phyloP scores from a whole-genome alignment of 2,329 filamentous ascomycete species.

The Byssochlamys sp. region DNA sequence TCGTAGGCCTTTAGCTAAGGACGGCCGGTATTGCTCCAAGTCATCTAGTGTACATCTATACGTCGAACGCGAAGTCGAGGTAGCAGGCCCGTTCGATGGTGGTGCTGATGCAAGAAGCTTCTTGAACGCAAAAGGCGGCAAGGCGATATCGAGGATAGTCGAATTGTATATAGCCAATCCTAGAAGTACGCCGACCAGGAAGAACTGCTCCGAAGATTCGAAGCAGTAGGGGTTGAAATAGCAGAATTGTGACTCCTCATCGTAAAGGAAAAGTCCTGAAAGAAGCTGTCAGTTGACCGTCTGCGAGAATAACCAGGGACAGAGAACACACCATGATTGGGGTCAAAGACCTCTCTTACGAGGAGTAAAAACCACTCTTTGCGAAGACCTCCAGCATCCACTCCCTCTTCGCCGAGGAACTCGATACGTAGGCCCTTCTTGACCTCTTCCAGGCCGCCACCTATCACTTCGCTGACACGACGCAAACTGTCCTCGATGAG shows the following conservation, averaged over 20 bases:
- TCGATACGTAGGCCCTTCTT: conserved; percentile 82
- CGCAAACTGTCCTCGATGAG: conserved; percentile 80
- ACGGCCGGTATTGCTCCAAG: conserved; percentile 69
- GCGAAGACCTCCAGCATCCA: conserved; percentile 77
- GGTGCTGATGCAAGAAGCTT: conserved; percentile 73
- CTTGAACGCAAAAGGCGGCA: conserved; percentile 81
- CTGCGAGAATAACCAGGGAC: not conserved
- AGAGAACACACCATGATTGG: conserved; percentile 62
- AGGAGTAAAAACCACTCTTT: conserved; percentile 93
- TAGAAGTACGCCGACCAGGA: conserved; percentile 76
- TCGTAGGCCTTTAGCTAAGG: conserved; percentile 63
- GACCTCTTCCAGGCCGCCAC: conserved; percentile 69
- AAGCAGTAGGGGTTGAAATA: conserved; percentile 89
- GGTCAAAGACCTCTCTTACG: conserved; percentile 81
- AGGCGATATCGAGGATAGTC: conserved; percentile 77
- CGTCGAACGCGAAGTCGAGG: conserved; percentile 45
- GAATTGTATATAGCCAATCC: conserved; percentile 91
- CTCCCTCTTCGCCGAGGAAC: conserved; percentile 79
- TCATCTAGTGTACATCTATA: conserved; percentile 73
- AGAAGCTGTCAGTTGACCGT: not conserved
- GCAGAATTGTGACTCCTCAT: conserved; percentile 80
- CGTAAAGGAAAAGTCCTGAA: conserved; percentile 79
- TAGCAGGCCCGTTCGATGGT: conserved; percentile 46
- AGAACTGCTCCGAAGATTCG: conserved; percentile 85
- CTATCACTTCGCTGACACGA: conserved; percentile 74